Conservation (phyloP, 768 basidiomycete species). For the Leccinum longicurvipes region DNA sequence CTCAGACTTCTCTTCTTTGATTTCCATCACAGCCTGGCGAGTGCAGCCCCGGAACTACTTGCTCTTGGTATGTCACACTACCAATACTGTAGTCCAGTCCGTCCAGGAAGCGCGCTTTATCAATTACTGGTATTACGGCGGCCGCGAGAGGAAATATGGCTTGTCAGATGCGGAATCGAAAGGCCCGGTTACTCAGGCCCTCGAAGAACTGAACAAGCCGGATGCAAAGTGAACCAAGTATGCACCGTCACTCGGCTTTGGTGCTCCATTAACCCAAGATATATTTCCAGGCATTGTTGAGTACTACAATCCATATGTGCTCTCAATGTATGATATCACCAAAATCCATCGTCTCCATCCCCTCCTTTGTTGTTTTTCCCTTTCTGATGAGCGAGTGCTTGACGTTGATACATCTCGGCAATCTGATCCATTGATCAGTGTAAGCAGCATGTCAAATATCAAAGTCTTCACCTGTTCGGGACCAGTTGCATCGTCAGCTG, state of each 20-base stretch:
- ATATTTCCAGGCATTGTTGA: conserved; percentile 3
- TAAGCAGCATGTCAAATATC: not conserved
- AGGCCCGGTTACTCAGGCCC: conserved; percentile 48
- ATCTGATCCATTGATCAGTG: conserved; percentile 45
- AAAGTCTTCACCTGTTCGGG: conserved; percentile 73
- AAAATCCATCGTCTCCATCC: conserved; percentile 72
- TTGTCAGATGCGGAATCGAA: conserved; percentile 31
- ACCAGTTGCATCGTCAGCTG: conserved; percentile 86
- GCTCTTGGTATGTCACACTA: conserved; percentile 89
- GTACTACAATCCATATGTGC: conserved; percentile 14
- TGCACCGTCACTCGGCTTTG: not conserved
- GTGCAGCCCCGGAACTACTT: conserved; percentile 96
- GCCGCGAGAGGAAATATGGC: conserved; percentile 68
- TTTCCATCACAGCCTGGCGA: conserved; percentile 67
- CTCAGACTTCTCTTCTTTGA: conserved; percentile 1
- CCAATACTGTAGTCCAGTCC: conserved; percentile 84
- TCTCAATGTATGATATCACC: conserved; percentile 43
- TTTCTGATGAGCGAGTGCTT: conserved; percentile 75
- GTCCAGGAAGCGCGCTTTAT: conserved; percentile 82
- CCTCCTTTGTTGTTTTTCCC: conserved; percentile 65
- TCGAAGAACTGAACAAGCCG: conserved; percentile 39
- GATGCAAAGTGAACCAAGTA: conserved; percentile 17
- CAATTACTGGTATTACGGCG: conserved; percentile 90
- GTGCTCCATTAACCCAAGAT: not conserved
- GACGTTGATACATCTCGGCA: conserved; percentile 91